phyloP scores from a whole-genome alignment of 1,284 basidiomycete species.

The Laetiporus sulphureus region DNA sequence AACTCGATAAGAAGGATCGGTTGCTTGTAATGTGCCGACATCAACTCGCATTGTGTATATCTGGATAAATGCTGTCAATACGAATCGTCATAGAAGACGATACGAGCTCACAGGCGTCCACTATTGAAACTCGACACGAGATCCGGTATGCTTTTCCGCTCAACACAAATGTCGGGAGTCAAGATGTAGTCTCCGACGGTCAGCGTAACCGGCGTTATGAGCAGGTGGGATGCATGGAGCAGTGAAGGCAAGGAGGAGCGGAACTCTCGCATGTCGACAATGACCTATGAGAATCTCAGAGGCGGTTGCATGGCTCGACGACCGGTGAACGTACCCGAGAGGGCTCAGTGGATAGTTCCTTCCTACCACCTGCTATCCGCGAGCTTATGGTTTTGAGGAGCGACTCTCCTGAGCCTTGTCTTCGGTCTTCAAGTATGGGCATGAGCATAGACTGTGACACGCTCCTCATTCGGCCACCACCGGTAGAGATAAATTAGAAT shows the following conservation, averaged over 20 bases:
- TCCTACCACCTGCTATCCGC: constrained; percentile 82
- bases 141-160: constrained; percentile 92
- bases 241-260: constrained; percentile 89
- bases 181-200: constrained; percentile 96
- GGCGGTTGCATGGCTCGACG: background rate
- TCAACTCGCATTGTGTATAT: constrained; percentile 95
- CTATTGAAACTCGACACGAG: constrained; percentile 89
- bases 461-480: background rate
- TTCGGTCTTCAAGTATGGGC: constrained; percentile 76
- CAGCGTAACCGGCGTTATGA: constrained; percentile 86
- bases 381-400: constrained; percentile 85
- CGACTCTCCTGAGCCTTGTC: constrained; percentile 39
- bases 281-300: constrained; percentile 59
- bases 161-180: constrained; percentile 93
- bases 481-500: background rate
- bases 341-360: constrained; percentile 59
- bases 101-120: constrained; percentile 74
- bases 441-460: constrained; percentile 77
- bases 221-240: constrained; percentile 77
- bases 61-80: constrained; percentile 32
- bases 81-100: background rate
- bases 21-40: constrained; percentile 94
- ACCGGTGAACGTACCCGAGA: constrained; percentile 51
- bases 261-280: constrained; percentile 97
- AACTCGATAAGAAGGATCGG: constrained; percentile 97